These are phyloP conservation scores for Chaetothyriales sp. DNA, from an alignment of 2,329 filamentous ascomycete genomes.

Conservation along the genomic window DNA sequence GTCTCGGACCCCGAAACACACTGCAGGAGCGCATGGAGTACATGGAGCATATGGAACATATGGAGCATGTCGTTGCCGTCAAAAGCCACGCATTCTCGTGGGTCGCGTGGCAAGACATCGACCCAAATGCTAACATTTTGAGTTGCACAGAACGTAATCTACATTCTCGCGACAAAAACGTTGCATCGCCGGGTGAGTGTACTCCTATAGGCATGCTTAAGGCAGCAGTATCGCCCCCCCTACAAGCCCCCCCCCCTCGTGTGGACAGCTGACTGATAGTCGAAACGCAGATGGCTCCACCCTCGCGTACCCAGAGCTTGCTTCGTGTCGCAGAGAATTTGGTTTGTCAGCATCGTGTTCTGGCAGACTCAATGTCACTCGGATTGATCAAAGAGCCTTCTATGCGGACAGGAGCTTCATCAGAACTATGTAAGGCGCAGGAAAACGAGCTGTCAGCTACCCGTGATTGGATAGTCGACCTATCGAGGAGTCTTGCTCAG, in stretches of 20 bases:
- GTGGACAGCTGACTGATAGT: not conserved
- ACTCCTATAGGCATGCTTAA: not conserved
- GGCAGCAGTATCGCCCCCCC: not conserved
- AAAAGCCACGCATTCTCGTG: not conserved
- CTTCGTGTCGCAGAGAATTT: not conserved
- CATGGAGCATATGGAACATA: no score
- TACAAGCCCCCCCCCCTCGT: not conserved
- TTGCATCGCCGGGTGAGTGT: not conserved
- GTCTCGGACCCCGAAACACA: no score
- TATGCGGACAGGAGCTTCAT: constrained; percentile 1
- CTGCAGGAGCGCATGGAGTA: no score
- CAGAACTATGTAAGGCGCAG: constrained; percentile 6
- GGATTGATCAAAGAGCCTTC: constrained; percentile 8
- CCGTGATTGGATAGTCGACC: constrained; percentile 2
- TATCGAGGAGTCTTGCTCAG: constrained; percentile 5
- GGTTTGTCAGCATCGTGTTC: not conserved
- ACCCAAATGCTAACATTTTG: not conserved
- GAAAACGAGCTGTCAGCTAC: not conserved
- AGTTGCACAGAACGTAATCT: not conserved
- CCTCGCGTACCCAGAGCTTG: not conserved
- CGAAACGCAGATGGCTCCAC: not conserved
- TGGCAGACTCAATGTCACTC: not conserved
- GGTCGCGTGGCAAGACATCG: not conserved
- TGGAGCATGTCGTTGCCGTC: no score
- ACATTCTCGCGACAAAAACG: not conserved